Evolutionary conservation across 805 yeast species (phyloP), one percentile per base, ranked within the genome.

Genomic region (Pichia rugopelliculosa): DNA sequence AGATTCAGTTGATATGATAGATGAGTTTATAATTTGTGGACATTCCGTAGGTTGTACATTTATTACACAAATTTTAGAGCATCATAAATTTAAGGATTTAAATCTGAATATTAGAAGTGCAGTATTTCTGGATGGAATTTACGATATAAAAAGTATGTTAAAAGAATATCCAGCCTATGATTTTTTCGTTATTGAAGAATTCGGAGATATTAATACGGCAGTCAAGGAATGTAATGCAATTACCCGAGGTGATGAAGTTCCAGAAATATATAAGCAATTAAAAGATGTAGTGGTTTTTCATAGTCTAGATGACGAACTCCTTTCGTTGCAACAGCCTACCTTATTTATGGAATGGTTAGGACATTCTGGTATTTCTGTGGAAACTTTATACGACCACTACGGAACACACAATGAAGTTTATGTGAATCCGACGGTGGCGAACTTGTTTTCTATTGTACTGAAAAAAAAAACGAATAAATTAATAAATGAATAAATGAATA

Each of bases 11-110:
- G 55, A 58, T 34, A 49, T 17, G 18, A 46, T 55, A 22, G 45
- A 66, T 3, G 44, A 51, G 23, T 39, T 70, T 3, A 62, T 64
- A 3, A 52, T 80, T 0, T 68, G 77, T 11, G 96, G 96, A 0
- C 96, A 87, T 65, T 84, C 93, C 1, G 93, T 80, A 5, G 96
- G 96, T 2, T 87, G 90, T 1, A 79, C 85, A 1, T 58, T 85
- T 41, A 67, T 74, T 5, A 67, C 80, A 33, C 90, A 84, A 56
- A 53, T 75, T n/a, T 53, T 76, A 11, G 65, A 68, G 44, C 11
- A 10, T n/a, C n/a, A 18, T 24, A 17, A 23, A 23, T 1, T n/a
- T n/a, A n/a, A 9, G 7, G 4, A 15, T 24, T 13, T 17, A 5
- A 39, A 24, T 17, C 62, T 64, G 0, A 23, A 24, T 1, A 49